These are phyloP conservation scores for Cystoderma amianthinum DNA, from an alignment of 768 basidiomycete species.

Conservation along the genomic window DNA sequence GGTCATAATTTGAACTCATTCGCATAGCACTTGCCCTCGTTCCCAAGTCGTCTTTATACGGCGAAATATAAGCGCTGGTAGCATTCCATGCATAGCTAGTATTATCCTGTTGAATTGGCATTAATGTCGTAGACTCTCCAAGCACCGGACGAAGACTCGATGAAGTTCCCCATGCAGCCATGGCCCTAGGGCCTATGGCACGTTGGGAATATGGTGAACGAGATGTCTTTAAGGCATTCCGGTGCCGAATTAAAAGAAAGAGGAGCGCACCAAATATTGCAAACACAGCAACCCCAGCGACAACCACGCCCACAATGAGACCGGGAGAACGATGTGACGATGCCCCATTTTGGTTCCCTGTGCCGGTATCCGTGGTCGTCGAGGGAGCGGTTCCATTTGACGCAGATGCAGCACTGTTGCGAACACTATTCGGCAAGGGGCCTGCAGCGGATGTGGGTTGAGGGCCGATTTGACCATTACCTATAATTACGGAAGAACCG, in stretches of 20 bases:
- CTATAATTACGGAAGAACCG: constrained; percentile 71
- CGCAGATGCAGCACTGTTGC: constrained; percentile 31
- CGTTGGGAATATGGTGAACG: constrained; percentile 18
- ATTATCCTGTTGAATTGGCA: constrained; percentile 64
- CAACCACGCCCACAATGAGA: constrained; percentile 39
- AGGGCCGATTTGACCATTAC: constrained; percentile 67
- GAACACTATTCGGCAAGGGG: constrained; percentile 43
- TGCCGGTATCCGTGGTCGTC: constrained; percentile 7
- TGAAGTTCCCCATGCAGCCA: constrained; percentile 16
- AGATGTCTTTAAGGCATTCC: no score
- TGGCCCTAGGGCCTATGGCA: constrained; percentile 16
- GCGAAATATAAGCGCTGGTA: constrained; percentile 27
- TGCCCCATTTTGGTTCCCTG: constrained; percentile 4
- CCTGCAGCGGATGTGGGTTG: constrained; percentile 48
- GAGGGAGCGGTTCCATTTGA: constrained; percentile 5
- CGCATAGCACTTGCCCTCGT: no score
- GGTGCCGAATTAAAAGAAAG: neutral
- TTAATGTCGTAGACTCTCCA: constrained; percentile 66
- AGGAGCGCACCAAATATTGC: constrained; percentile 44
- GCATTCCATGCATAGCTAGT: constrained; percentile 51
- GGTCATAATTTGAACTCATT: no score
- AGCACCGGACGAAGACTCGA: constrained; percentile 26
- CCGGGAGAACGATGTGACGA: constrained; percentile 10
- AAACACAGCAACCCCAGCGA: constrained; percentile 45
- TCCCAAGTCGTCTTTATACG: neutral